These are phyloP conservation scores for Candida khao-thaluensis DNA, from an alignment of 805 yeast genomes.

Conservation along the genomic window DNA sequence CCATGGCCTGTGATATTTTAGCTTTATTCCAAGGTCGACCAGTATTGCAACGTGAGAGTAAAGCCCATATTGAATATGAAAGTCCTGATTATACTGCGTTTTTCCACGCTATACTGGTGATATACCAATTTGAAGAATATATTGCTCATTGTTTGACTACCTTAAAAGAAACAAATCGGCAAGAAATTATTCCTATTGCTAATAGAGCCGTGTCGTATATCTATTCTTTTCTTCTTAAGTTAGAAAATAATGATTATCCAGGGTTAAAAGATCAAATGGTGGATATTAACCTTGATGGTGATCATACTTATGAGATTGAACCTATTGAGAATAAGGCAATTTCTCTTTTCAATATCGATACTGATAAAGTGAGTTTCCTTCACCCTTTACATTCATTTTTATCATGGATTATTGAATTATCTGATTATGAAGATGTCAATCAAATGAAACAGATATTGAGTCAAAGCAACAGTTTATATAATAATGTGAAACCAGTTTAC, in stretches of 20 bases:
- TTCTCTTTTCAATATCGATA: constrained; percentile 26
- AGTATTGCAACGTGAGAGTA: constrained; percentile 68
- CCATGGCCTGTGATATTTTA: constrained; percentile 63
- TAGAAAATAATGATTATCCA: constrained; percentile 30
- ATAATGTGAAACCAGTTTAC: constrained; percentile 5
- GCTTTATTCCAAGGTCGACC: constrained; percentile 77
- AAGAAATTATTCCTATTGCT: constrained; percentile 16
- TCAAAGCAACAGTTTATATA: constrained; percentile 10
- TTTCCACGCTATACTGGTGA: constrained; percentile 66
- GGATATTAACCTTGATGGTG: constrained; percentile 22
- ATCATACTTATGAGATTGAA: constrained; percentile 21
- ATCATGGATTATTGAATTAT: constrained; percentile 66
- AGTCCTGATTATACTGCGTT: constrained; percentile 75
- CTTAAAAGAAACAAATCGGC: constrained; percentile 17
- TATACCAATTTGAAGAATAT: constrained; percentile 59
- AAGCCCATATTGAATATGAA: constrained; percentile 88
- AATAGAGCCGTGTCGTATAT: constrained; percentile 31
- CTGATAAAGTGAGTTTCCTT: constrained; percentile 60
- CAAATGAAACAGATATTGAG: constrained; percentile 23
- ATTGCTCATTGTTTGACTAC: constrained; percentile 46
- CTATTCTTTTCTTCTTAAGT: constrained; percentile 24
- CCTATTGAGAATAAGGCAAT: constrained; percentile 22
- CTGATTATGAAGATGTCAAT: constrained; percentile 25
- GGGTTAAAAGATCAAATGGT: constrained; percentile 26
- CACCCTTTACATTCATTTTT: constrained; percentile 79